Evolutionary conservation across 139 green algal genomes (phyloP).

Genomic region (Dunaliella primolecta): DNA sequence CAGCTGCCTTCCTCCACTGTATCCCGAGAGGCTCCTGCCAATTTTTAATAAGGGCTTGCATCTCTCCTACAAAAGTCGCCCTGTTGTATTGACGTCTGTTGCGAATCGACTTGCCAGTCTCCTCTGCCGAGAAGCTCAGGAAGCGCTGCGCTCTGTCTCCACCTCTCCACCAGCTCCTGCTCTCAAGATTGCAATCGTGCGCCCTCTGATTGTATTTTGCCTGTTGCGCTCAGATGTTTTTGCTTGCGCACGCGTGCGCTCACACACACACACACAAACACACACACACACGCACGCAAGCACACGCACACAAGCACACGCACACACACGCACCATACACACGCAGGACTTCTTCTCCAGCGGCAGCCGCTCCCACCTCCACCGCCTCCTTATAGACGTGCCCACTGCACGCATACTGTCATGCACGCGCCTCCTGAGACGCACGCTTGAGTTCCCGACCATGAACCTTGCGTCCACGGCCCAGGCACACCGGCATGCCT

Average conservation of each 20-base stretch:
- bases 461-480: conserved; percentile 21
- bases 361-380: conserved; percentile 38
- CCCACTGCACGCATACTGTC: neutral
- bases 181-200: no score
- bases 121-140: no score
- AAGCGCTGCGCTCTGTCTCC: no score
- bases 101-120: no score
- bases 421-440: conserved; percentile 22
- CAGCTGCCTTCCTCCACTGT: no score
- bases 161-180: no score
- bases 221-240: no score
- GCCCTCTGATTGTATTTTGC: no score
- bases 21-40: no score
- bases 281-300: neutral
- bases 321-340: neutral
- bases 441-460: conserved; percentile 59
- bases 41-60: no score
- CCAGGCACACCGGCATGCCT: conserved; percentile 38
- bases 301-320: neutral
- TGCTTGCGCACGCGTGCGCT: neutral
- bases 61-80: no score
- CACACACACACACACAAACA: neutral
- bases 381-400: conserved; percentile 48
- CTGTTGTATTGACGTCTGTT: no score
- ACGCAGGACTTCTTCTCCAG: conserved; percentile 17